Base-by-base conservation (phyloP, 805 yeast species). In the Cyberlindnera meyerae region DNA sequence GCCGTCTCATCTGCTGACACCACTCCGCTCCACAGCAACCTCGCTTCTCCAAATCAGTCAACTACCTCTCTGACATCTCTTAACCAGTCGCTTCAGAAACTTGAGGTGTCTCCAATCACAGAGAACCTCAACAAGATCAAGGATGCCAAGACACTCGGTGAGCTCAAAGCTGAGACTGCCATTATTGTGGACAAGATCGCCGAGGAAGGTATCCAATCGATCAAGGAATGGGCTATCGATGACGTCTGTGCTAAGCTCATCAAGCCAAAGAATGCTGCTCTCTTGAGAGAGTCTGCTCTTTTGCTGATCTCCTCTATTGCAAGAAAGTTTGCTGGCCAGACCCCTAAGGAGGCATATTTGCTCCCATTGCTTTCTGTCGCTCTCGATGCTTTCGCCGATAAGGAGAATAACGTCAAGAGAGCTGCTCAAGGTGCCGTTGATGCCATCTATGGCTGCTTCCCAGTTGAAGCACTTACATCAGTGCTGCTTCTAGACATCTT, bases 391-490 rank as follows among this genome's bases (percentile, higher is more conserved):
- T 69, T 77, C 39, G 78, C 90, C 33, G 97, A 93, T 53, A 93
- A 90, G 62, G 97, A 90, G 53, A 81, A 76, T 57, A 74, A 79
- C 33, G 93, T 90, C 30, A 78, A 79, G 58, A 77, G 94, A 57
- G 82, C 94, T 26, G 95, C 95, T n/a, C 86, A 80, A 59, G 65
- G 76, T 30, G 81, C 95, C 9, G 64, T 77, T 29, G 93, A 84
- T 52, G 63, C 86, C 13, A 63, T 88, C 27, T 73, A 78, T 49
- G 81, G 79, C 8, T 63, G 76, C 44, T 82, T 73, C 65, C 88
- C 95, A 30, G 66, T 73, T 12, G 95, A 86, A 61, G 89, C 93
- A 2, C 70, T 81, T 37, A 78, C 88, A 2, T 68, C 87, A n/a
- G 73, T 75, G 12, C 70, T 89, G 24, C 57, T 90, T 33, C 76